These are phyloP conservation scores for Calonectria multiphialidica DNA, from an alignment of 2,329 filamentous ascomycete species.

Conservation along the genomic window DNA sequence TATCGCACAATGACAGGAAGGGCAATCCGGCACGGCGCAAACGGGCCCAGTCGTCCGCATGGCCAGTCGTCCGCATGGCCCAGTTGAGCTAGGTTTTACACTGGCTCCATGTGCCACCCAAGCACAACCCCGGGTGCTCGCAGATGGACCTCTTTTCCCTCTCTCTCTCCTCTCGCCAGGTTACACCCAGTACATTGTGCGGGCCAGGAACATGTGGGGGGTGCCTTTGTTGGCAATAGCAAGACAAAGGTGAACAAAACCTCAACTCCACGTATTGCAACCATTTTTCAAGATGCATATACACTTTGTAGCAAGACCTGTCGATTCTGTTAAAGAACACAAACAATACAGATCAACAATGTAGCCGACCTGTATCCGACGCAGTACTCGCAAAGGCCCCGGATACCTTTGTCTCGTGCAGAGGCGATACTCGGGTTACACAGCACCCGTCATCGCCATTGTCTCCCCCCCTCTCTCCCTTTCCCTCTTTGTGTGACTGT, in stretches of 20 bases:
- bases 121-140: slow-evolving; percentile 17
- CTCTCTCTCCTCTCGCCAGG: not conserved
- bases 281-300: not conserved
- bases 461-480: slow-evolving; percentile 36
- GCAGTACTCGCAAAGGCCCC: slow-evolving; percentile 30
- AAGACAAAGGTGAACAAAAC: not conserved
- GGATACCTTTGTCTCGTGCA: slow-evolving; percentile 33
- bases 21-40: slow-evolving; percentile 8
- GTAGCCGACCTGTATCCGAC: not conserved
- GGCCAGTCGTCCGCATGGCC: slow-evolving; percentile 14
- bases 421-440: slow-evolving; percentile 42
- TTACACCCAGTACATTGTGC: not conserved
- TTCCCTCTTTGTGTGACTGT: slow-evolving; percentile 46
- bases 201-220: not conserved
- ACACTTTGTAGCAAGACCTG: not conserved
- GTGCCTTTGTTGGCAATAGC: not conserved
- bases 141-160: not conserved
- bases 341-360: not conserved
- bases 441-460: slow-evolving; percentile 53
- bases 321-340: not conserved
- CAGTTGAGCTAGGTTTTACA: slow-evolving; percentile 24
- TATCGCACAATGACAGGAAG: slow-evolving; percentile 18
- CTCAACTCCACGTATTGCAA: not conserved
- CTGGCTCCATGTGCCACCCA: slow-evolving; percentile 36
- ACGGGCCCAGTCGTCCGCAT: slow-evolving; percentile 13